phyloP scores from a whole-genome alignment of 1,284 basidiomycete genomes.

The Cutaneotrichosporon sp. region DNA sequence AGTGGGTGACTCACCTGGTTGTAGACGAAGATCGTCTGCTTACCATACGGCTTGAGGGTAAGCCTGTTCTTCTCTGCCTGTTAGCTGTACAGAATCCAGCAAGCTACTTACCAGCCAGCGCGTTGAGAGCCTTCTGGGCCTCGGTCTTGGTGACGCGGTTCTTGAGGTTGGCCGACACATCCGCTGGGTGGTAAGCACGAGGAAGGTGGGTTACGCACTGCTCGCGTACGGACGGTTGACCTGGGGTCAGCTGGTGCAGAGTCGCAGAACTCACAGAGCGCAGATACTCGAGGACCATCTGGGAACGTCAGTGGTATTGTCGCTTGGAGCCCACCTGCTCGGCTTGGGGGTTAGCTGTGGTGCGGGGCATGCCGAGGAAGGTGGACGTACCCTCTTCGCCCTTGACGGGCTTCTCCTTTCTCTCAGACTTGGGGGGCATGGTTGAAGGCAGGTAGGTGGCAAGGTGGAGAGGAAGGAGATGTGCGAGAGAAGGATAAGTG shows the following conservation, averaged over 20 bases:
- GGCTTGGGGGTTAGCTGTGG: constrained; percentile 20
- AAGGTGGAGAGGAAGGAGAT: not conserved
- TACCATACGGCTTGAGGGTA: constrained; percentile 61
- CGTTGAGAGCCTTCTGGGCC: constrained; percentile 73
- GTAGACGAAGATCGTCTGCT: constrained; percentile 62
- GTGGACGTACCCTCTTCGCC: constrained; percentile 50
- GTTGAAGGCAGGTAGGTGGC: not conserved
- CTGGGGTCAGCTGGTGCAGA: constrained; percentile 23
- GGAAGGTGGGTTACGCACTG: constrained; percentile 33
- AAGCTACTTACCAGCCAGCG: constrained; percentile 65
- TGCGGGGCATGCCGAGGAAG: not conserved
- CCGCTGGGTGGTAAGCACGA: constrained; percentile 58
- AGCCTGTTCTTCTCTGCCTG: constrained; percentile 43
- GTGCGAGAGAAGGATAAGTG: not conserved
- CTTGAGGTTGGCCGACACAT: constrained; percentile 83
- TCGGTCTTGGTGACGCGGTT: constrained; percentile 76
- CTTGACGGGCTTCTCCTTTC: constrained; percentile 62
- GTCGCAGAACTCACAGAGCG: constrained; percentile 33
- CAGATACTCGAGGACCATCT: constrained; percentile 52
- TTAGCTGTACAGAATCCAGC: no score
- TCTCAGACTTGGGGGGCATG: constrained; percentile 67
- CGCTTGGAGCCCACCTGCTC: constrained; percentile 36
- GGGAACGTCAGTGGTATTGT: not conserved
- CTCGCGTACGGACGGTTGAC: constrained; percentile 47
- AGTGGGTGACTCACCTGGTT: constrained; percentile 41